Evolutionary conservation across 2,329 filamentous ascomycete species (phyloP).

Genomic region (Xylaria sp.): DNA sequence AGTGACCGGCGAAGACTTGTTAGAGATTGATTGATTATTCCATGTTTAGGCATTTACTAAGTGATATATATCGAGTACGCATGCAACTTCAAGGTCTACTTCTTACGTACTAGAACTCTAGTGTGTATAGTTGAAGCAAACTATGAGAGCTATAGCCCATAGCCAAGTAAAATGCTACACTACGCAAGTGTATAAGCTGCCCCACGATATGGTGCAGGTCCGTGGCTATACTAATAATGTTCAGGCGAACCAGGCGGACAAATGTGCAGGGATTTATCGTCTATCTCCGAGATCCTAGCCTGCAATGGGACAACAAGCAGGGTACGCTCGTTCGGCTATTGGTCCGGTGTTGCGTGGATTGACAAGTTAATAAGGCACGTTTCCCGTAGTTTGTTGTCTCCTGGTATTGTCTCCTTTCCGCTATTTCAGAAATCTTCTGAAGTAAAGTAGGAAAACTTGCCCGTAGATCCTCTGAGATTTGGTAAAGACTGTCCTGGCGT

Average conservation of each 20-base stretch:
- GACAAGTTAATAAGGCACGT: neutral
- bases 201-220: neutral
- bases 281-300: neutral
- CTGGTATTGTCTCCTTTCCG: neutral
- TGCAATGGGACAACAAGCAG: neutral
- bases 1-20: neutral
- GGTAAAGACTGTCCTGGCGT: neutral
- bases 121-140: neutral
- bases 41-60: neutral
- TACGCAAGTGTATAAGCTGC: neutral
- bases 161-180: neutral
- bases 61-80: neutral
- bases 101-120: neutral
- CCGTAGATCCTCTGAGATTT: neutral
- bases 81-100: neutral
- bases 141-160: neutral
- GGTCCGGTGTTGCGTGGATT: neutral
- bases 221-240: neutral
- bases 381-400: neutral
- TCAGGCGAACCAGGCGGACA: constrained; percentile 9
- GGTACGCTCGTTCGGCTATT: neutral
- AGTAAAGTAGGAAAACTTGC: neutral
- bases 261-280: neutral
- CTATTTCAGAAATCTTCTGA: neutral
- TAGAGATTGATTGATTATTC: neutral